Percentiles rank a stretch among this genome's conserved stretches.
Evolutionary conservation across 345 rosid genomes (phyloP).

Genomic region (Laguncularia racemosa): DNA sequence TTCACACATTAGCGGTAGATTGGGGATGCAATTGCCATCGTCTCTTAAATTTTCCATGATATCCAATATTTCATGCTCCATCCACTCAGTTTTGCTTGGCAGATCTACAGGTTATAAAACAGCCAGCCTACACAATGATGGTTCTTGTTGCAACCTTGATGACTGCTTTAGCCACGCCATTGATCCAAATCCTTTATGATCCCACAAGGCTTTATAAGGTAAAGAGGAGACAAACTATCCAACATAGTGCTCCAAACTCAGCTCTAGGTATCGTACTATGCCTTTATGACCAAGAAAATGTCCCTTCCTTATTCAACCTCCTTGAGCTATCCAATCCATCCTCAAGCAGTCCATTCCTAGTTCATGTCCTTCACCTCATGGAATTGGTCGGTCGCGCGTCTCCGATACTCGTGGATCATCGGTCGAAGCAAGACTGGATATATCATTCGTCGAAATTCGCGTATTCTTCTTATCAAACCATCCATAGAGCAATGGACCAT

Average conservation of each 20-base stretch:
- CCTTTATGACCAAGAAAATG: conserved; percentile 30
- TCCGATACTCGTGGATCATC: conserved; percentile 44
- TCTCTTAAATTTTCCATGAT: too few relatives aligned
- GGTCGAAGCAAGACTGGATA: conserved; percentile 2
- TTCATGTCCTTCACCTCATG: conserved; percentile 51
- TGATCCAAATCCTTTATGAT: conserved; percentile 55
- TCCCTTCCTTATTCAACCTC: conserved; percentile 39
- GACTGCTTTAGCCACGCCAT: conserved; percentile 30
- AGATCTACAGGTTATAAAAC: conserved; percentile 24
- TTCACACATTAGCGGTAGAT: neutral
- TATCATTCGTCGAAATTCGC: neutral
- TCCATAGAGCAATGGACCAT: conserved; percentile 30
- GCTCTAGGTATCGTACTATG: conserved; percentile 42
- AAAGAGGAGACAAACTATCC: conserved; percentile 61
- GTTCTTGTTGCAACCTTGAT: conserved; percentile 22
- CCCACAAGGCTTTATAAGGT: conserved; percentile 68
- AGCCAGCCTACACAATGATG: conserved; percentile 33
- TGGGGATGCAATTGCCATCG: too few relatives aligned
- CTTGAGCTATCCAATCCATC: conserved; percentile 59
- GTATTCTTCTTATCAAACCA: conserved; percentile 13
- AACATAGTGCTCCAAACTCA: conserved; percentile 41
- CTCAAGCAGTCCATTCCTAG: conserved; percentile 20
- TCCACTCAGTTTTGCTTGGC: too few relatives aligned
- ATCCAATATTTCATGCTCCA: neutral
- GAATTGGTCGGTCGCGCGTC: conserved; percentile 53